Evolutionary conservation across 2,329 filamentous ascomycete genomes (phyloP).

Genomic region (Aureobasidium mangrovei): DNA sequence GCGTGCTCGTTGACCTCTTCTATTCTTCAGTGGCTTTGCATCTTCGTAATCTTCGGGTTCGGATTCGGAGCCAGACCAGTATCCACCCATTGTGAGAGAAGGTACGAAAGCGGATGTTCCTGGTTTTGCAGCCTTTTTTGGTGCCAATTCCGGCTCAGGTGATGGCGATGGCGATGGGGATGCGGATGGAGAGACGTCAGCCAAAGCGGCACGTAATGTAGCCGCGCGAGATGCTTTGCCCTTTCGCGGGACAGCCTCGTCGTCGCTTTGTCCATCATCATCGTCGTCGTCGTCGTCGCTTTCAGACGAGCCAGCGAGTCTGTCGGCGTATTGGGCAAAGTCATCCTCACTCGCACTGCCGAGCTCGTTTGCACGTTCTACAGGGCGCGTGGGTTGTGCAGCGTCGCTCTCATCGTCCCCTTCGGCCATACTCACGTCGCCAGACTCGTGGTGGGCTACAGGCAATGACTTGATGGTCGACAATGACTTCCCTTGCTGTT

Average conservation of each 20-base stretch:
- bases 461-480: background rate
- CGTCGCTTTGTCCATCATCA: slow-evolving; percentile 21
- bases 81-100: slow-evolving; percentile 65
- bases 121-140: slow-evolving; percentile 19
- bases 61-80: slow-evolving; percentile 66
- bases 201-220: slow-evolving; percentile 17
- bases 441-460: slow-evolving; percentile 5
- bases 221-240: slow-evolving; percentile 12
- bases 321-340: slow-evolving; percentile 28
- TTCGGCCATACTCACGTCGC: background rate
- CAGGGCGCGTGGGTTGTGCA: background rate
- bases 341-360: slow-evolving; percentile 1
- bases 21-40: slow-evolving; percentile 56
- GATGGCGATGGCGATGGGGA: slow-evolving; percentile 21
- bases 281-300: slow-evolving; percentile 27
- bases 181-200: slow-evolving; percentile 16
- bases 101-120: slow-evolving; percentile 58
- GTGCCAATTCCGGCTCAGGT: slow-evolving; percentile 17
- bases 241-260: slow-evolving; percentile 21
- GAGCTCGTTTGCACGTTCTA: background rate
- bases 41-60: slow-evolving; percentile 53
- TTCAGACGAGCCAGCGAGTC: slow-evolving; percentile 32
- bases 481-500: background rate
- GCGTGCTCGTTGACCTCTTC: slow-evolving; percentile 66
- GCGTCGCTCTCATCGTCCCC: background rate